These are phyloP conservation scores for Pleurotus cornucopiae DNA, from an alignment of 768 basidiomycete genomes.

Conservation along the genomic window DNA sequence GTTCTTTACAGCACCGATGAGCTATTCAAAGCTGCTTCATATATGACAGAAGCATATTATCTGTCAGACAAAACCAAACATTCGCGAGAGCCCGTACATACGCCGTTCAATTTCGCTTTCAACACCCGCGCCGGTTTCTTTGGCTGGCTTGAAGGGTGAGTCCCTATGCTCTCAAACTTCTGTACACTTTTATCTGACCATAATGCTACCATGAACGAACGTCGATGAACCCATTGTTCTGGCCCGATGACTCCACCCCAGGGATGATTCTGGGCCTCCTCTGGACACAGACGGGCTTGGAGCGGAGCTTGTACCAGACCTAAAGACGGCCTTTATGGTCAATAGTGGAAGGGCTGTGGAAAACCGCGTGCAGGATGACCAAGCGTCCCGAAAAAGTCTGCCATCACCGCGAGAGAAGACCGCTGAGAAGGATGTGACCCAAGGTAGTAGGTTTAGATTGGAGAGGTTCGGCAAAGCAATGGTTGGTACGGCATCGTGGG, in stretches of 20 bases:
- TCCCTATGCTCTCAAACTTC: not conserved
- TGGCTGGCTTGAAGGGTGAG: constrained; percentile 63
- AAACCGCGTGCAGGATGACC: not conserved
- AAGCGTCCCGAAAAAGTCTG: not conserved
- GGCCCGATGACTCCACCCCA: not conserved
- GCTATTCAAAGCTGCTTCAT: constrained; percentile 71
- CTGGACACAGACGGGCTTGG: not conserved
- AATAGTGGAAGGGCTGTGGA: constrained; percentile 4
- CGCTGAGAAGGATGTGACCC: constrained; percentile 20
- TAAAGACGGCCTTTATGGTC: constrained; percentile 1
- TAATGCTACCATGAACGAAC: not conserved
- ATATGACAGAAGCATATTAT: constrained; percentile 66
- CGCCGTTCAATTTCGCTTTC: constrained; percentile 76
- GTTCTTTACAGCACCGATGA: constrained; percentile 57
- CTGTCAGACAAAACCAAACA: constrained; percentile 29
- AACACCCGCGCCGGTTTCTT: constrained; percentile 51
- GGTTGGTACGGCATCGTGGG: constrained; percentile 71
- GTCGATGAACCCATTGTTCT: not conserved
- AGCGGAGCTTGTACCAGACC: constrained; percentile 4
- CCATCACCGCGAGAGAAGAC: not conserved
- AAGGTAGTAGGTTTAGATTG: constrained; percentile 37
- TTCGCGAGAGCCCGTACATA: constrained; percentile 42
- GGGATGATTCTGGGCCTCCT: not conserved
- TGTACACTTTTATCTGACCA: not conserved
- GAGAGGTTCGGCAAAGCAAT: constrained; percentile 74